Evolutionary conservation across 1,284 basidiomycete species (phyloP).

Genomic region (Sutorius eximius): DNA sequence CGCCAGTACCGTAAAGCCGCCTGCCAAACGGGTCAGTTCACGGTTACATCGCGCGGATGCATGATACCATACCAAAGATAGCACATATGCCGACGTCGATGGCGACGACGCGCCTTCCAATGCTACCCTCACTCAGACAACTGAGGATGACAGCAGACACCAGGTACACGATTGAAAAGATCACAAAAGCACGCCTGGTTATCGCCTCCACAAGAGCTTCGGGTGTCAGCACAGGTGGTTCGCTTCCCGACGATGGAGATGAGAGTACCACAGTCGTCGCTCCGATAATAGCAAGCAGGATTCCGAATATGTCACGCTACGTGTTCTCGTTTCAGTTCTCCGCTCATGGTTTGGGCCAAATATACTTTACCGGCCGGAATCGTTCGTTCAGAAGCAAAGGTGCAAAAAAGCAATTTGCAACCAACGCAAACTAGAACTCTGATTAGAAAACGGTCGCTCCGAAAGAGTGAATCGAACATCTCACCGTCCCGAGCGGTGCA

Average conservation of each 20-base stretch:
- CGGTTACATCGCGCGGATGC: not conserved
- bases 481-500: constrained; percentile 91
- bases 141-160: constrained; percentile 58
- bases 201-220: constrained; percentile 72
- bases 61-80: constrained; percentile 65
- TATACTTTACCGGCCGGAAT: constrained; percentile 60
- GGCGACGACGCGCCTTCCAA: constrained; percentile 72
- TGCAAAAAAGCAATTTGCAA: constrained; percentile 94
- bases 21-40: constrained; percentile 38
- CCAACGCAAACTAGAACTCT: constrained; percentile 70
- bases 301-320: constrained; percentile 85
- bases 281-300: constrained; percentile 77
- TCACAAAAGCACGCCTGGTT: constrained; percentile 67
- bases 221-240: constrained; percentile 58
- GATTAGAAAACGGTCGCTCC: not conserved
- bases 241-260: constrained; percentile 65
- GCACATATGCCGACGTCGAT: constrained; percentile 90
- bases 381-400: constrained; percentile 83
- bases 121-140: constrained; percentile 55
- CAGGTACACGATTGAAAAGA: constrained; percentile 69
- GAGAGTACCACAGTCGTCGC: constrained; percentile 91
- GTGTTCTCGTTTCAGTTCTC: constrained; percentile 16
- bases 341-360: not conserved
- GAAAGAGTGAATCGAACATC: constrained; percentile 26
- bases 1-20: constrained; percentile 91